Conservation (phyloP, 768 basidiomycete genomes). For the Phanerochaete sordida region DNA sequence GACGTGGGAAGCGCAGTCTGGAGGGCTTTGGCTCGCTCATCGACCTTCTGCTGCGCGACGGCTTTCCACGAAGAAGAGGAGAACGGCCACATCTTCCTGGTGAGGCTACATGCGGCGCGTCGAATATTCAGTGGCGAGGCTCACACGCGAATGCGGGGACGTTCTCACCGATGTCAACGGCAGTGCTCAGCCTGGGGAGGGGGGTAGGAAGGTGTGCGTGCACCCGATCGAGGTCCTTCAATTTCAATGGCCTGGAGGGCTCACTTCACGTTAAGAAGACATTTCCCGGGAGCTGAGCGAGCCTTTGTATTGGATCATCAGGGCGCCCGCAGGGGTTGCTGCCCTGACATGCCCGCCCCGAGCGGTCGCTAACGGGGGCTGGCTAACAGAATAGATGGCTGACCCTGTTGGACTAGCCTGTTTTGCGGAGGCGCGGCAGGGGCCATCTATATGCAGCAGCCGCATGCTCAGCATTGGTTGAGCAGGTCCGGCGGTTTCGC, state of each 20-base stretch:
- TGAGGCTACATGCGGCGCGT: neutral
- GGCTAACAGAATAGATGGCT: neutral
- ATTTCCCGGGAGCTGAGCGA: neutral
- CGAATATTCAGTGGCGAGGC: too few species aligned
- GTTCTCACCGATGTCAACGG: neutral
- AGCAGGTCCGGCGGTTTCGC: neutral
- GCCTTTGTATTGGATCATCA: neutral
- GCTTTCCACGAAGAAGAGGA: neutral
- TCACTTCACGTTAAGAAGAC: neutral
- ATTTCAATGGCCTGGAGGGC: neutral
- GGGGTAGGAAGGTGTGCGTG: neutral
- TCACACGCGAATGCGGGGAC: neutral
- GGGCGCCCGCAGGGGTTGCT: neutral
- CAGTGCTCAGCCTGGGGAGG: neutral
- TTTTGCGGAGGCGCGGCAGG: neutral
- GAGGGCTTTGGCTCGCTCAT: neutral
- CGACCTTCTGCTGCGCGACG: constrained; percentile 1
- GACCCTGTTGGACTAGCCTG: neutral
- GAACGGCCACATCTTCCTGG: constrained; percentile 8
- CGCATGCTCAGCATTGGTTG: neutral
- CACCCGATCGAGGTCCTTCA: neutral
- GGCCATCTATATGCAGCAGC: neutral
- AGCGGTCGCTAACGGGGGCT: neutral
- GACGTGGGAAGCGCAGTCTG: neutral
- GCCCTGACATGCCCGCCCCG: neutral